Base-by-base conservation (phyloP, 768 basidiomycete species). In the Leucocoprinus sp. region DNA sequence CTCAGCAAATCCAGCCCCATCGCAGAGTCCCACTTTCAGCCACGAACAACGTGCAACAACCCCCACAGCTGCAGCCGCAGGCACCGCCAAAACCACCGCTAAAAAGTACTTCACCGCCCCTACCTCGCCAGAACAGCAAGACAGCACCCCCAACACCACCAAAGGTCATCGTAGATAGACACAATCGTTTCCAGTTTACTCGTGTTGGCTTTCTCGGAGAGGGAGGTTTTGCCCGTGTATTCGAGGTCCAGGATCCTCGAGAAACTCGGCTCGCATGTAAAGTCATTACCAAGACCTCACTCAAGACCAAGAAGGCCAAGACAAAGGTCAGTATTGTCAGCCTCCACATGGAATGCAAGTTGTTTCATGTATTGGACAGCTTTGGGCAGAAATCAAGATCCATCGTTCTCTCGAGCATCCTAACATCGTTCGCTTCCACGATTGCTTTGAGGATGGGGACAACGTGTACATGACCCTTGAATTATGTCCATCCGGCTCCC, bases 401-500 rank as follows among this genome's bases (percentile, higher is more conserved):
- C 95, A 99, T 64, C 81, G 84, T 50, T 83, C 89, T 11, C 75
- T 99, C 37, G 65, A 78, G 19, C 95, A 98, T 55, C 88, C 92
- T 14, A 93, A 99, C 63, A 90, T 99, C 51, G 93, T 97, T 42
- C 64, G 68, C 8, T 97, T 98, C 62, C 72, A 83, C 42, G 92
- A 96, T 53, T 95, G 93, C 63, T 98, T 97, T 57, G 93, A 99
- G 62, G 95, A 96, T 56, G 75, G 80, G 8, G 82, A 89, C 43
- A 93, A 97, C 60, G 95, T 99, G 18, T 99, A 98, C 66, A 95
- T 99, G 86, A 84, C 84, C 8, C 80, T 99, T 41, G 95, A 96
- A 58, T 74, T 97, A 5, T 98, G 95, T 64, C 72, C 81, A 26
- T 84, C 84, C 37, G 95, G 95, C 33, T 87, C 85, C 4, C 76